phyloP scores from a whole-genome alignment of 2,329 filamentous ascomycete species.

The Septoria linicola region DNA sequence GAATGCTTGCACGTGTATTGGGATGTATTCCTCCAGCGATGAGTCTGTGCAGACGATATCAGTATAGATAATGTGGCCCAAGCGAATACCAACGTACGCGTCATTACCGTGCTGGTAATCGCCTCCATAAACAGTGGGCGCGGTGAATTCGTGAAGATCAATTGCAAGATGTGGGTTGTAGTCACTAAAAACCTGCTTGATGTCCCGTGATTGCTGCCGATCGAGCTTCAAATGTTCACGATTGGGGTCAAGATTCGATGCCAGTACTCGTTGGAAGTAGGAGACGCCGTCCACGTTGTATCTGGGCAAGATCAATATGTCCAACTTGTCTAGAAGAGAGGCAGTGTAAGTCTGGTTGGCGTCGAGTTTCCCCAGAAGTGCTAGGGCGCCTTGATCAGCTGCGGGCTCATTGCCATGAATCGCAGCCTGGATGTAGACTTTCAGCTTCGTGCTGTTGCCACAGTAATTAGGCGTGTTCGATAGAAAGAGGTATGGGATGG shows the following conservation, averaged over 20 bases:
- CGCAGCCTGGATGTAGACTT: slow-evolving; percentile 39
- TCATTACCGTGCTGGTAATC: slow-evolving; percentile 40
- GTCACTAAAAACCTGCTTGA: slow-evolving; percentile 17
- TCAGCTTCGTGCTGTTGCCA: slow-evolving; percentile 23
- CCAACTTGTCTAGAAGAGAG: slow-evolving; percentile 36
- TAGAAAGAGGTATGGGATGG: slow-evolving; percentile 37
- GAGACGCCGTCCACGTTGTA: slow-evolving; percentile 42
- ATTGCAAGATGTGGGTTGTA: slow-evolving; percentile 39
- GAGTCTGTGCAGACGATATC: neutral
- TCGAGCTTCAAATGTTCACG: slow-evolving; percentile 41
- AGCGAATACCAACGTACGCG: slow-evolving; percentile 21
- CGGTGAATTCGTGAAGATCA: slow-evolving; percentile 41
- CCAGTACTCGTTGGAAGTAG: slow-evolving; percentile 40
- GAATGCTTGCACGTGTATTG: slow-evolving; percentile 34
- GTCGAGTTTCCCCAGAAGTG: slow-evolving; percentile 39
- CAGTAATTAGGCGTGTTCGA: slow-evolving; percentile 5
- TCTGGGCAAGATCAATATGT: slow-evolving; percentile 39
- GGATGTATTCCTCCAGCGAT: slow-evolving; percentile 16
- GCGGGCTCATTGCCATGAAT: slow-evolving; percentile 43
- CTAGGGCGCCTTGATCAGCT: slow-evolving; percentile 39
- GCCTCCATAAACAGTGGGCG: slow-evolving; percentile 31
- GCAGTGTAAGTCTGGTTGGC: slow-evolving; percentile 37
- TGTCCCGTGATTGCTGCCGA: slow-evolving; percentile 38
- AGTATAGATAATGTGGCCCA: slow-evolving; percentile 2
- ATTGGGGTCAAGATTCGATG: slow-evolving; percentile 41